Conservation (phyloP, 805 yeast species). For the Torulaspora maleeae region DNA sequence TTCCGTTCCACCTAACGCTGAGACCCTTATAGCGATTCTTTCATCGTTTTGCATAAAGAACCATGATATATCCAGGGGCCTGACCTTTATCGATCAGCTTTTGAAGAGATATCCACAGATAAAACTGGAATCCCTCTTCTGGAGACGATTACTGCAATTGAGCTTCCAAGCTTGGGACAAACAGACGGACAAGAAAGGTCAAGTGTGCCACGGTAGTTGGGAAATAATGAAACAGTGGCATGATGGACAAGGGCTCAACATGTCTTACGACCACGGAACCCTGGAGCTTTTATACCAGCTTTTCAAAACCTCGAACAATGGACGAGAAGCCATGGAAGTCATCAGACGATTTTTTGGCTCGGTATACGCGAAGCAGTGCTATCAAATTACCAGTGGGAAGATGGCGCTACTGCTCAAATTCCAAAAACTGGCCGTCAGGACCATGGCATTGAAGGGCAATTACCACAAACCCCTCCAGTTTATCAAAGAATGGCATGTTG, state of each 20-base stretch:
- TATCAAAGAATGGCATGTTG: conserved; percentile 24
- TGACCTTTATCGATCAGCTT: conserved; percentile 19
- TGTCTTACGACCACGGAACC: conserved; percentile 21
- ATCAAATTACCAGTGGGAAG: conserved; percentile 8
- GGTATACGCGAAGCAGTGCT: conserved; percentile 10
- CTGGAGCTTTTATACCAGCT: conserved; percentile 17
- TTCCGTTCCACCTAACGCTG: conserved; percentile 17
- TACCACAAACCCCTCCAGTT: conserved; percentile 16
- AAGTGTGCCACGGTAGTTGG: conserved; percentile 22
- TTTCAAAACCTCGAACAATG: conserved; percentile 17
- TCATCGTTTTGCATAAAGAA: conserved; percentile 19
- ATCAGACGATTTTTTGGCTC: conserved; percentile 10
- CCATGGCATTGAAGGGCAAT: conserved; percentile 16
- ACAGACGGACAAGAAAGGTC: conserved; percentile 16
- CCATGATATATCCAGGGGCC: conserved; percentile 14
- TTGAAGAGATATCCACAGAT: conserved; percentile 21
- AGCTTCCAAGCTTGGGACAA: conserved; percentile 17
- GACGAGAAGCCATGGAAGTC: conserved; percentile 18
- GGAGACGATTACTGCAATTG: conserved; percentile 27
- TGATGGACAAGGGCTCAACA: conserved; percentile 5
- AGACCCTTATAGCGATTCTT: conserved; percentile 22
- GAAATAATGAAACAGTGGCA: conserved; percentile 27
- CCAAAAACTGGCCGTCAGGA: conserved; percentile 22
- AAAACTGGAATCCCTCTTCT: conserved; percentile 21
- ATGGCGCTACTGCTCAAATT: conserved; percentile 15